These are phyloP conservation scores for Nicotiana obtusifolia DNA, from an alignment of 257 asterid species.

Conservation along the genomic window DNA sequence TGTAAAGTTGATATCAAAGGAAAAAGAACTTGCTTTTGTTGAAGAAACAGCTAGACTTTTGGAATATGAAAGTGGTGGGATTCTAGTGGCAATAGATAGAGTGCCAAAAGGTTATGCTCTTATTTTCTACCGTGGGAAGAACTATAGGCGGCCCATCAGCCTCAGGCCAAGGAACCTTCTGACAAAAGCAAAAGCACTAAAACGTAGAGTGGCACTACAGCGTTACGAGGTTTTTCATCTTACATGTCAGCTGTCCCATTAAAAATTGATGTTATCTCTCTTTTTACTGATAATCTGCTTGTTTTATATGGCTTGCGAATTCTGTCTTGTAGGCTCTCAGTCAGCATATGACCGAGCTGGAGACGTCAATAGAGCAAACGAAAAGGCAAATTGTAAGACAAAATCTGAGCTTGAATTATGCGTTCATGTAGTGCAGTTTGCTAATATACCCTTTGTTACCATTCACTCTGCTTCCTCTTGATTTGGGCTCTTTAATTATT, in stretches of 20 bases:
- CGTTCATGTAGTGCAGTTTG: background rate
- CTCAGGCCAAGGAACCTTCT: slow-evolving; percentile 96
- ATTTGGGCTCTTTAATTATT: background rate
- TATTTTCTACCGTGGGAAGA: slow-evolving; percentile 94
- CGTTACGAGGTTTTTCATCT: slow-evolving; percentile 69
- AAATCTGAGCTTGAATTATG: slow-evolving; percentile 1
- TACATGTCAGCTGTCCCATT: slow-evolving; percentile 20
- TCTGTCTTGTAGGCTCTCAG: slow-evolving; percentile 69
- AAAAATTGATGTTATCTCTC: background rate
- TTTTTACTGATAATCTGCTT: slow-evolving; percentile 1
- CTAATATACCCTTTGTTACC: background rate
- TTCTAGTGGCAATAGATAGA: slow-evolving; percentile 75
- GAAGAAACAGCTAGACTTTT: slow-evolving; percentile 93
- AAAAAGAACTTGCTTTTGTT: slow-evolving; percentile 67
- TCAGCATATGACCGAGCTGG: slow-evolving; percentile 89
- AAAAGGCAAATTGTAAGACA: slow-evolving; percentile 65
- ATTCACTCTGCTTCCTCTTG: background rate
- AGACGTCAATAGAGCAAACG: slow-evolving; percentile 65
- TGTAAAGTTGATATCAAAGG: slow-evolving; percentile 89
- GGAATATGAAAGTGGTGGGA: slow-evolving; percentile 97
- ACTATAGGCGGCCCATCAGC: slow-evolving; percentile 73
- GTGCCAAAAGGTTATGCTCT: slow-evolving; percentile 84
- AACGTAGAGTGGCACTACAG: slow-evolving; percentile 94
- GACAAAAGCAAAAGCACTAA: slow-evolving; percentile 95
- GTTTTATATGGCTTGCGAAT: slow-evolving; percentile 16